Evolutionary conservation across 805 yeast genomes (phyloP), one percentile per base, ranked within the genome.

Genomic region (Starmera dryadoides): DNA sequence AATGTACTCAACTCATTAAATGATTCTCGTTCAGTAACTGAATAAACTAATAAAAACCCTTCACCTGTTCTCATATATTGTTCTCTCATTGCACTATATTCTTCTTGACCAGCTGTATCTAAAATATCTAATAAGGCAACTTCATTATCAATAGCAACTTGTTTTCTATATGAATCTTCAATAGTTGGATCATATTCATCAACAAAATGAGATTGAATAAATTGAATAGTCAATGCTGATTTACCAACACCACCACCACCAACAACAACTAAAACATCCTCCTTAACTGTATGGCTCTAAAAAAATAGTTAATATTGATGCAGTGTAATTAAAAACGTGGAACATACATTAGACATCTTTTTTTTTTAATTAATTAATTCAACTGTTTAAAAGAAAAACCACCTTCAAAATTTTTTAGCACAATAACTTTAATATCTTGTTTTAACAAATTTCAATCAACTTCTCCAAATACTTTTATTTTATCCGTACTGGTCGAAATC

Each of bases 201-300:
- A 25, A 91, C 95, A 57, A 93, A 93, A 55, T 89, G 96, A 28
- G 88, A 78, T 61, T 91, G 98, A 40, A 93, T 88, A 55, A 93
- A 73, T 62, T 93, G 95, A 48, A 93, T 93, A 21, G 98, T 93
- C 46, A 93, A 68, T 6, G 98, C 98, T 19, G 95, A 83, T 62
- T 93, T 93, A 65, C 98, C 98, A 40, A 93, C 98, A 64, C 96
- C 97, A 58, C 98, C 98, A 30, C 97, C 97, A 41, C 98, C 98
- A 41, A 91, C 96, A 34, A 91, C 97, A 4, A 93, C 98, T 43
- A 93, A 66, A 59, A 94, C 88, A 60, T 81, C 91, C 62, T 89
- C 96, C 61, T 83, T 74, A 41, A 76, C 69, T 34, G 60, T 63
- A 33, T 53, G 57, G 36, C 43, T 51, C 48, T 50, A 34, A 14